Conservation (phyloP, 169 alveolate genomes). For the Plasmodium gallinaceum region DNA sequence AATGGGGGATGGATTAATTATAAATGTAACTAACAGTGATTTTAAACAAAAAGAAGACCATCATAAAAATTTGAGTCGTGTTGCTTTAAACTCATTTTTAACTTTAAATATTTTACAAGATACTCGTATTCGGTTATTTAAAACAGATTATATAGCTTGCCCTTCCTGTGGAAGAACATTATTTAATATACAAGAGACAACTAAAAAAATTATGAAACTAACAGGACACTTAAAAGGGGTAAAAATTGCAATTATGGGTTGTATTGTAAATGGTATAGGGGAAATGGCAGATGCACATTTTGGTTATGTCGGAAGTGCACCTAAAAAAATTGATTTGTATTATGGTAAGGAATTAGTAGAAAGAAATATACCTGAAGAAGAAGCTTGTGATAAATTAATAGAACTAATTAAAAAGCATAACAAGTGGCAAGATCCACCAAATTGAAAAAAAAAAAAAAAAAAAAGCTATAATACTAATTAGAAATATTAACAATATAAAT, state of each 20-base stretch:
- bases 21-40: conserved; percentile 28
- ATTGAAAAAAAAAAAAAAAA: background rate
- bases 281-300: conserved; percentile 95
- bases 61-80: conserved; percentile 7
- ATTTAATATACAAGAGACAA: conserved; percentile 88
- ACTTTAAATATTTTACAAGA: conserved; percentile 80
- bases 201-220: conserved; percentile 85
- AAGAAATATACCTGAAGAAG: conserved; percentile 87
- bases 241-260: conserved; percentile 92
- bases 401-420: conserved; percentile 82
- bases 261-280: conserved; percentile 93
- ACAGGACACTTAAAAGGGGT: conserved; percentile 93
- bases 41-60: background rate
- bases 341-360: conserved; percentile 87
- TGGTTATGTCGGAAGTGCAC: conserved; percentile 91
- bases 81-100: conserved; percentile 53
- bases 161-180: conserved; percentile 93
- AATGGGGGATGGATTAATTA: conserved; percentile 70
- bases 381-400: conserved; percentile 86
- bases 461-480: no score
- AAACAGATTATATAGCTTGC: conserved; percentile 91
- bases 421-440: conserved; percentile 62
- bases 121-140: conserved; percentile 88
- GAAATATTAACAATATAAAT: background rate
- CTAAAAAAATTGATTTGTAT: conserved; percentile 89